Evolutionary conservation across 1,284 basidiomycete genomes (phyloP), one percentile per base, ranked within the genome.

Genomic region (Sphaerobolus stellatus): DNA sequence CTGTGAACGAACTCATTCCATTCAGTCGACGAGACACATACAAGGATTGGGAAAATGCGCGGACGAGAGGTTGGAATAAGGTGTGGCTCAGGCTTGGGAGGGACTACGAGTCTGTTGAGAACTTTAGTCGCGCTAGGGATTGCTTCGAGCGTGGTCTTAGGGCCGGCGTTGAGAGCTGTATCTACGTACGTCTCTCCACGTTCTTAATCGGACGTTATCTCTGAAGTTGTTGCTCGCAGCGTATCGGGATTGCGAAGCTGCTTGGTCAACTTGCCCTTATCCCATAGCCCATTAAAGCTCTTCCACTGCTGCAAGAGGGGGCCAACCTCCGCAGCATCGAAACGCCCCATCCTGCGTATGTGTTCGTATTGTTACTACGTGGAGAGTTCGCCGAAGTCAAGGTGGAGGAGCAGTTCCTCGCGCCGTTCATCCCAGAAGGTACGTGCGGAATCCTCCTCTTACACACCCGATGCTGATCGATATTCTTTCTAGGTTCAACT

Each of bases 41-140:
- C 72, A 79, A 90, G 44, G 92, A 94, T 67, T 96, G 92, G 65
- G 93, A 95, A 66, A 71, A 74, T 2, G 83, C 91, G 1, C 92
- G 92, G 1, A 78, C 89, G 31, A 79, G 76, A 2, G 92, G 92
- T 0, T 86, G 83, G 60, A 71, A 76, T 9, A 73, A 80, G 24
- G 88, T 89, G 0, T 98, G 94, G 94, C 97, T 94, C 72, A 79
- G 86, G 44, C 81, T 97, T 2, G 94, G 93, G 0, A 75, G 88
- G 27, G 94, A 97, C 63, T 97, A 98, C 67, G 95, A 98, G 73
- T 84, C 83, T 51, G 92, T 95, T 57, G 83, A 83, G 22, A 91
- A 96, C 67, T 55, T 79, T 1, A 58, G 68, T 0, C 81, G 87
- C 33, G 92, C 94, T 0, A 80, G 75, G 45, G 88, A 91, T 38